Evolutionary conservation across 2,329 filamentous ascomycete species (phyloP).

Genomic region (Rachicladosporium sp.): DNA sequence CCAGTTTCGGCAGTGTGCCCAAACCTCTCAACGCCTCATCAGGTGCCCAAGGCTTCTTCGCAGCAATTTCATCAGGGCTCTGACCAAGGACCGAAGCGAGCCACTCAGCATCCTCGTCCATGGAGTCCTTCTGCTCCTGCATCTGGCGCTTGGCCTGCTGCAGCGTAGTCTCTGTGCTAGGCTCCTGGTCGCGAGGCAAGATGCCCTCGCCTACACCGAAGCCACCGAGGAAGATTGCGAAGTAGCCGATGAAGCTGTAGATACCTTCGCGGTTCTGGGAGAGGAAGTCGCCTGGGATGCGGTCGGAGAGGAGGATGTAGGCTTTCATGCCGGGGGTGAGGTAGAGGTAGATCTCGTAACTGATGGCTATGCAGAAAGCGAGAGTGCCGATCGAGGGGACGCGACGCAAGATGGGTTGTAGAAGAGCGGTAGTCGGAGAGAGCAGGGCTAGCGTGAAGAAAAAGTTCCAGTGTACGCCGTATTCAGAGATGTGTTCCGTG

Average conservation of each 20-base stretch:
- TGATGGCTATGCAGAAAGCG: constrained; percentile 52
- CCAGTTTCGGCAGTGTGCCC: constrained; percentile 10
- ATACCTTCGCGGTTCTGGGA: constrained; percentile 90
- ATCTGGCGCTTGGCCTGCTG: background rate
- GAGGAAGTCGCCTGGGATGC: constrained; percentile 52
- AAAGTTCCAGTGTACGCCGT: constrained; percentile 99
- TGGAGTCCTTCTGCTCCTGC: constrained; percentile 10
- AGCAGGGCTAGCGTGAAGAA: constrained; percentile 91
- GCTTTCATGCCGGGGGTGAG: constrained; percentile 56
- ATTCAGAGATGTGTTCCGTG: constrained; percentile 92
- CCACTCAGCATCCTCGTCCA: constrained; percentile 27
- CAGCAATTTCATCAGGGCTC: constrained; percentile 6
- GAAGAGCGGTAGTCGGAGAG: constrained; percentile 76
- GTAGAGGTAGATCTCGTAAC: constrained; percentile 67
- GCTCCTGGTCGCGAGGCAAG: constrained; percentile 44
- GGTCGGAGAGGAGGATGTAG: constrained; percentile 71
- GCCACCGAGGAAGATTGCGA: constrained; percentile 86
- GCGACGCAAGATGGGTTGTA: constrained; percentile 57
- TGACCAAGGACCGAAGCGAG: constrained; percentile 21
- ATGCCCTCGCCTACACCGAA: constrained; percentile 72
- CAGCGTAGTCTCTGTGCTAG: constrained; percentile 8
- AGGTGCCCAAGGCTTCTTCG: constrained; percentile 4
- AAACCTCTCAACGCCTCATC: constrained; percentile 3
- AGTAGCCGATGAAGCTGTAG: constrained; percentile 88
- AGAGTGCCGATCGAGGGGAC: constrained; percentile 68